Base-by-base conservation (phyloP, 1,284 basidiomycete genomes). In the Vanrija sp. region DNA sequence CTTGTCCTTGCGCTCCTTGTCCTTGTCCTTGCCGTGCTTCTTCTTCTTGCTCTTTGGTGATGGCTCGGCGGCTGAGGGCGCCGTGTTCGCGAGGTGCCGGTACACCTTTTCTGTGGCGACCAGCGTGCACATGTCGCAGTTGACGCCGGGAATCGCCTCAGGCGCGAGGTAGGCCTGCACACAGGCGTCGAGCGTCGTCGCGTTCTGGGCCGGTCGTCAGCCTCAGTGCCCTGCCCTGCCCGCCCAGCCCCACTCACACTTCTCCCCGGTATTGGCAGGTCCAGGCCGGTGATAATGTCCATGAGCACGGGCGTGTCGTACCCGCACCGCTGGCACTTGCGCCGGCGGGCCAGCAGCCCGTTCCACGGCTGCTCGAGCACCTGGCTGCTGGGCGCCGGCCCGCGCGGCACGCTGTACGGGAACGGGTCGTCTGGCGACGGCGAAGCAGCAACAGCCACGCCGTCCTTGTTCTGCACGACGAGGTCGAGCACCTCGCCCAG, bases 101-200 rank as follows among this genome's bases (percentile, higher is more conserved):
- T 79, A 73, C 46, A 69, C 67, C 34, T 59, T 54, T 38, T 71
- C 64, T 0, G 79, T 79, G 1, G 65, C 61, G 3, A 68, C 58
- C 10, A 80, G 60, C 0, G 78, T 76, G 55, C 80, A 81, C 55
- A 75, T 69, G 15, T 79, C 74, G 63, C 80, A 81, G 5, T 71
- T 71, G 26, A 78, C 79, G n/a, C 74, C 77, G 29, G 71, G 67
- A 15, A 81, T 66, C 5, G 74, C 57, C 58, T 81, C 80, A 3
- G 78, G 69, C 9, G 73, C 71, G 26, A 79, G 78, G 46, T 78
- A 79, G 43, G 79, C 72, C 8, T 63, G 66, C 6, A 80, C 68
- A 43, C 78, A 76, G 14, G 67, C 65, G 49, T 79, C 72, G n/a
- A 81, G 58, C 0, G 70, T 67, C 28, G 14, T 70, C 62, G 12